Evolutionary conservation across 495 filamentous ascomycete genomes (phyloP), one percentile per base, ranked within the genome.

Genomic region (Talaromyces thailandensis): DNA sequence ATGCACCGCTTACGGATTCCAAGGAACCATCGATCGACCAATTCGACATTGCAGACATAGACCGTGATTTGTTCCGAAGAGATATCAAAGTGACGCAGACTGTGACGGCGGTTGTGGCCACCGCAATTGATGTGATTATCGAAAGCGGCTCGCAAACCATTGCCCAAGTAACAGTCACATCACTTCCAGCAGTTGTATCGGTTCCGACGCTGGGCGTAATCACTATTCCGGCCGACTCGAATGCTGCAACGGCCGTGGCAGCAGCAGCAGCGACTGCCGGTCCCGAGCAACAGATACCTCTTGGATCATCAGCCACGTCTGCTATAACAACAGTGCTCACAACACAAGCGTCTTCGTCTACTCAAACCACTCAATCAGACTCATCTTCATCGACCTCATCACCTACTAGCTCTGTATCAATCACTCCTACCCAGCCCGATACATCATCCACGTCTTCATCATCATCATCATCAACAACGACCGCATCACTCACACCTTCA

Each of bases 251-350:
- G 4, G 43, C 43, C 6, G 25, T 12, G 12, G 57, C 59, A 29
- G 45, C 60, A 48, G 35, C 60, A 23, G 28, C 53, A 9, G 45
- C 61, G 7, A 51, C 35, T 53, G 25, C 50, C 4, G 11, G 50
- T 63, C 67, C 7, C 61, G 52, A 6, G 56, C 62, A 16, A 51
- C 64, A 21, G 63, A 66, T 25, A 56, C 67, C 4, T 53, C 64
- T 28, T 51, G 50, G 43, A 66, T 63, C 7, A 60, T 43, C 45
- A 29, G 52, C 61, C 11, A 29, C 58, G 4, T 52, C 63, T 4
- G 55, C 66, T 16, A 12, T 43, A 16, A 25, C 52, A 6, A 32
- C 61, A 6, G 55, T 56, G 18, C 56, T 61, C 9, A 61, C 68
- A n/a, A 60, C 61, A 24, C 45, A 55, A 25, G 28, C 51, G 9